Percentiles rank a stretch among this genome's conserved stretches.
phyloP scores from a whole-genome alignment of 1,284 basidiomycete genomes.

The Cryptococcus neoformans region DNA sequence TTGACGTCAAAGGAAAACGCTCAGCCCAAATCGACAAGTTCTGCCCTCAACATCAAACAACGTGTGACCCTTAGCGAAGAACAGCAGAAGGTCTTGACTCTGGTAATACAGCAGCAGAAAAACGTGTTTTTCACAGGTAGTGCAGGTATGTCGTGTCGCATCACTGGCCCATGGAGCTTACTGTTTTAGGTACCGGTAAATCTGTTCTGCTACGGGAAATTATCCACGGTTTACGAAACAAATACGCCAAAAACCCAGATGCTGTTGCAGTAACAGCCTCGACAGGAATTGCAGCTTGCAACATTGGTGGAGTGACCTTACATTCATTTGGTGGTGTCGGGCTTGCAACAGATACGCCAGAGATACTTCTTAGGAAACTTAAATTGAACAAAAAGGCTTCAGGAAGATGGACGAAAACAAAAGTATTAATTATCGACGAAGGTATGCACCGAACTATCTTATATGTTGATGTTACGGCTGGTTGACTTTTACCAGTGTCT shows the following conservation, averaged over 20 bases:
- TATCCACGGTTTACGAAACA: constrained; percentile 61
- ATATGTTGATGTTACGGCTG: constrained; percentile 52
- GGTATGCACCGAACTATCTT: constrained; percentile 52
- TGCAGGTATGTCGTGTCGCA: constrained; percentile 63
- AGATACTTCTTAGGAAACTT: constrained; percentile 66
- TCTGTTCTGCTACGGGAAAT: constrained; percentile 90
- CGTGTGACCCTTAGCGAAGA: constrained; percentile 66
- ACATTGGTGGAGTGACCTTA: constrained; percentile 88
- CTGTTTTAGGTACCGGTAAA: constrained; percentile 79
- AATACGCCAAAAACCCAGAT: constrained; percentile 53
- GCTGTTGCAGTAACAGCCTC: constrained; percentile 83
- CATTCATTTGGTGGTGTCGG: constrained; percentile 92
- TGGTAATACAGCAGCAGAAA: constrained; percentile 64
- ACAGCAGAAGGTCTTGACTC: constrained; percentile 71
- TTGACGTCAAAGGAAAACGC: not conserved
- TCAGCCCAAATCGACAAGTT: not conserved
- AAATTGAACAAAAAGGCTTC: constrained; percentile 65
- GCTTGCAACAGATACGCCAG: constrained; percentile 66
- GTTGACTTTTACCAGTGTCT: constrained; percentile 62
- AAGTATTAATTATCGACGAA: constrained; percentile 92
- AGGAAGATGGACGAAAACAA: constrained; percentile 67
- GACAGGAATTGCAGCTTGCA: constrained; percentile 87
- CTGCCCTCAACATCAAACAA: constrained; percentile 40
- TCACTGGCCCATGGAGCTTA: not conserved
- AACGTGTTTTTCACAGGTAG: constrained; percentile 98